phyloP scores from a whole-genome alignment of 345 rosid species.

The Pistacia atlantica region DNA sequence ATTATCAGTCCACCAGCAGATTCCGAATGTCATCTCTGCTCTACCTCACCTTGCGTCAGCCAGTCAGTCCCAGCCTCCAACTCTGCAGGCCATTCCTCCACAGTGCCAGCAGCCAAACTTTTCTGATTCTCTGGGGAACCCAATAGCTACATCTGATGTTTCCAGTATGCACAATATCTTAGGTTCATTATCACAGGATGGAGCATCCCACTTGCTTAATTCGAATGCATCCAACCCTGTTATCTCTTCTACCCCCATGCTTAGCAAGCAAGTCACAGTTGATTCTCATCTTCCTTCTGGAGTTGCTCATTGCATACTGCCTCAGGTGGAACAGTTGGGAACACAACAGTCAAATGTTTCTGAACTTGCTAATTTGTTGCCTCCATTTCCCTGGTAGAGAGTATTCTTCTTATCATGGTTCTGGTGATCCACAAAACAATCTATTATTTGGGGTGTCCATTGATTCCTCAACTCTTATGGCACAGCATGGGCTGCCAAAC shows the following conservation, averaged over 20 bases:
- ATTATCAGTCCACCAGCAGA: slow-evolving; percentile 31
- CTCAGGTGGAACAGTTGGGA: slow-evolving; percentile 44
- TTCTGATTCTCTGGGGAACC: slow-evolving; percentile 33
- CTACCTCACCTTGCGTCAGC: slow-evolving; percentile 32
- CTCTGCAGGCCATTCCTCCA: slow-evolving; percentile 30
- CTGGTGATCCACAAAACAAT: slow-evolving; percentile 44
- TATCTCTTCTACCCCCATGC: slow-evolving; percentile 28
- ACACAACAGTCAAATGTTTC: slow-evolving; percentile 34
- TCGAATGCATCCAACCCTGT: slow-evolving; percentile 27
- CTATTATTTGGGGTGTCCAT: slow-evolving; percentile 52
- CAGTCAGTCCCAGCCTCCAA: slow-evolving; percentile 34
- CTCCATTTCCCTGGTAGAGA: slow-evolving; percentile 55
- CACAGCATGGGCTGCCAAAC: slow-evolving; percentile 44
- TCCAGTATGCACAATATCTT: slow-evolving; percentile 34
- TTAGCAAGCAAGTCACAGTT: slow-evolving; percentile 32
- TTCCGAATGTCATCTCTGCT: slow-evolving; percentile 30
- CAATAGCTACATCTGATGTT: slow-evolving; percentile 28
- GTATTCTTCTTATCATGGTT: slow-evolving; percentile 37
- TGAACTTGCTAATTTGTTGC: slow-evolving; percentile 35
- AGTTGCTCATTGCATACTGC: slow-evolving; percentile 29
- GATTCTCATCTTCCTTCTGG: slow-evolving; percentile 32
- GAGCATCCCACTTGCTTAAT: slow-evolving; percentile 35
- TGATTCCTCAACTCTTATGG: slow-evolving; percentile 44
- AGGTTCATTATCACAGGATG: slow-evolving; percentile 39
- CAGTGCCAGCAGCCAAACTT: slow-evolving; percentile 37